Base-by-base conservation (phyloP, 768 basidiomycete genomes). In the Lactarius vividus region DNA sequence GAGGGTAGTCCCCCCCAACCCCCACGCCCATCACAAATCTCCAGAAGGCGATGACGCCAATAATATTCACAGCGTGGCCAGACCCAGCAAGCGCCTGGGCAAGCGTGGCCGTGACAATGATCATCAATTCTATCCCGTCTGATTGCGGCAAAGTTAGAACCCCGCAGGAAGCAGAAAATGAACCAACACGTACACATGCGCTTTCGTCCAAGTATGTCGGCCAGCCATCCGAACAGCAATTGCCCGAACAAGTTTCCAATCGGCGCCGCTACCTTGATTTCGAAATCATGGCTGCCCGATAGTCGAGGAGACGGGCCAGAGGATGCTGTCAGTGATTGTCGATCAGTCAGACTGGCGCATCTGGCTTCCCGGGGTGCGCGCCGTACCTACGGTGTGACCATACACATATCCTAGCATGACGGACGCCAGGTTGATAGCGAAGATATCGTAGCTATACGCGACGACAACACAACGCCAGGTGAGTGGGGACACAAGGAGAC, bases 381-480 rank as follows among this genome's bases (percentile, higher is more conserved):
- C 4, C 40, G 18, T 28, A 66, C 65, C 71, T 35, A 20, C 18
- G 29, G 61, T 10, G 31, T 74, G 63, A 44, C 85, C 85, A 61
- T 95, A 95, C 62, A 94, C 87, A 72, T 88, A 90, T 31, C 88
- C 91, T 60, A 96, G 77, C 91, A 96, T 94, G 0, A 81, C 80
- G 0, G 89, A 85, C 1, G 85, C 92, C 42, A 95, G 88, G 75
- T 88, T 92, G 77, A 96, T 96, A 6, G 92, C 90, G 72, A 95
- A 97, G 60, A 96, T 88, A 68, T 94, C 92, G 72, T 92, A 92
- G 62, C n/a, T n/a, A n/a, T n/a, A n/a, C n/a, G n/a, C n/a, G n/a
- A n/a, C 13, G 33, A 9, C 9, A 10, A 33, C 33, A 33, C 33
- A 33, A 10, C 8, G 8, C 1, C 33, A 33, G 33, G 33, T 33